A percentile compares a stretch with the other conserved stretches of the same genome.
phyloP scores from a whole-genome alignment of 371 early-diverging fungal genomes.

The Mucor plumbeus region DNA sequence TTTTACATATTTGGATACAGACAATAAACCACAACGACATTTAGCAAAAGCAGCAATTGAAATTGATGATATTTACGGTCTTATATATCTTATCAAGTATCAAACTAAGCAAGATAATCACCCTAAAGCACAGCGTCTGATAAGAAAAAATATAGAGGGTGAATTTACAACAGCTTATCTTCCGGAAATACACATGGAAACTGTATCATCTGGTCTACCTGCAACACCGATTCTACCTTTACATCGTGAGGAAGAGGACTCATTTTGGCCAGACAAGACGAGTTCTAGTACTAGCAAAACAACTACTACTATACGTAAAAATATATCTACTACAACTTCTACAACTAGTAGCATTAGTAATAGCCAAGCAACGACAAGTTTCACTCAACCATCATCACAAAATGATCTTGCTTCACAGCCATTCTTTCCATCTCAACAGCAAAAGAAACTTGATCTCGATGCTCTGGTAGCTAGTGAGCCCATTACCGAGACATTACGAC shows the following conservation, averaged over 20 bases:
- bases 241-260: conserved; percentile 24
- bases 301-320: neutral
- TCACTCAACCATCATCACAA: too few relatives aligned
- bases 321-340: neutral
- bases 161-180: conserved; percentile 29
- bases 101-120: conserved; percentile 31
- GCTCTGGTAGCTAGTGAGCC: neutral
- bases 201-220: conserved; percentile 41
- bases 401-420: conserved; percentile 4
- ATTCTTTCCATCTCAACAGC: conserved; percentile 1
- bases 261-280: conserved; percentile 25
- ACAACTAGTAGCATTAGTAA: neutral
- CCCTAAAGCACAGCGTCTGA: conserved; percentile 15
- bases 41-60: conserved; percentile 34
- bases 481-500: conserved; percentile 22
- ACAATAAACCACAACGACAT: conserved; percentile 27
- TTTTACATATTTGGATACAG: conserved; percentile 41
- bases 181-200: conserved; percentile 19
- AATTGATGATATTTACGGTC: conserved; percentile 20
- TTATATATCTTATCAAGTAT: conserved; percentile 41
- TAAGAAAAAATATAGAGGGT: conserved; percentile 5
- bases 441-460: neutral
- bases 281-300: neutral
- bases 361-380: neutral
- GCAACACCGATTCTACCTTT: conserved; percentile 30